Evolutionary conservation across 192 early-diverging fungal species (phyloP).

Genomic region (Diversispora epigaea): DNA sequence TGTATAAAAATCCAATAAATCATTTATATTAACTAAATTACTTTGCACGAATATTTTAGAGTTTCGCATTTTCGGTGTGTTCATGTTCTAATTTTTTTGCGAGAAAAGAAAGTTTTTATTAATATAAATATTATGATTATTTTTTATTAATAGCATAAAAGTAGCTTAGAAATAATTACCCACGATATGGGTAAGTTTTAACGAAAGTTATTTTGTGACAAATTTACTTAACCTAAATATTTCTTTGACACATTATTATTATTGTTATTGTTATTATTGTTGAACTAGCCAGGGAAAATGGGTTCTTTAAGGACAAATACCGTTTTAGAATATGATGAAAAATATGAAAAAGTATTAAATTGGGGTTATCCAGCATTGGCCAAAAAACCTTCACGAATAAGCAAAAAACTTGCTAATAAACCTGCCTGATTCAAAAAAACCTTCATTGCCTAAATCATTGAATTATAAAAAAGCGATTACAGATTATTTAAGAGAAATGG

Average conservation of each 20-base stretch:
- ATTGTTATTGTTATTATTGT: not conserved
- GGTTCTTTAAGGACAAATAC: conserved; percentile 2
- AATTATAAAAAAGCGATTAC: conserved; percentile 51
- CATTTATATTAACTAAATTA: not conserved
- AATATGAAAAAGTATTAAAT: not conserved
- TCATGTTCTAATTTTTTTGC: too few species aligned
- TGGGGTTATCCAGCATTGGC: conserved; percentile 2
- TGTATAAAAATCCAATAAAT: not conserved
- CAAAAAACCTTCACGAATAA: not conserved
- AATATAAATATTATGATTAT: too few species aligned
- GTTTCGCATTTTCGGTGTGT: not conserved
- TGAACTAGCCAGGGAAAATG: not conserved
- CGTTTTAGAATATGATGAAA: conserved; percentile 6
- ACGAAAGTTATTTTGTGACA: not conserved
- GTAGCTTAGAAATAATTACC: not conserved
- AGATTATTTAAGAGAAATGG: conserved; percentile 46
- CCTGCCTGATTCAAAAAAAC: conserved; percentile 40
- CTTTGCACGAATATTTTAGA: not conserved
- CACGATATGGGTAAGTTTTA: not conserved
- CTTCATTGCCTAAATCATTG: conserved; percentile 46
- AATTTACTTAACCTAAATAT: not conserved
- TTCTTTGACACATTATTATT: not conserved
- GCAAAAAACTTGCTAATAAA: not conserved
- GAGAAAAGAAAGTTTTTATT: too few species aligned
- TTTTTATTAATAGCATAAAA: not conserved